Evolutionary conservation across 2,329 filamentous ascomycete species (phyloP).

Genomic region (Colletotrichum lupini): DNA sequence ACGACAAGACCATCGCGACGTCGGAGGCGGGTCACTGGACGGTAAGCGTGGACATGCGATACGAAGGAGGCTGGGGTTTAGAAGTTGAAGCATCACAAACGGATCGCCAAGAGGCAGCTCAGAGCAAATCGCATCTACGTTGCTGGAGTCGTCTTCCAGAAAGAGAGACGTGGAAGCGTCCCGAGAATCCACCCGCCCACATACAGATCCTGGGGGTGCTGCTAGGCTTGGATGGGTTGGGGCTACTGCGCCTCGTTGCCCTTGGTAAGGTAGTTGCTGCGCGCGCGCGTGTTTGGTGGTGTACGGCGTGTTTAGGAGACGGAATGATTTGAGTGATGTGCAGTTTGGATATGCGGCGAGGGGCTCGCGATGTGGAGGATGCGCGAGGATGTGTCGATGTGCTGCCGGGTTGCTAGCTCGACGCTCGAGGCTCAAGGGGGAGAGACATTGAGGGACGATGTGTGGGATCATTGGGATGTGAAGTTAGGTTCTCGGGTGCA

Average conservation of each 20-base stretch:
- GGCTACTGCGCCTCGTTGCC: slow-evolving; percentile 15
- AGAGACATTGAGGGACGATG: not conserved
- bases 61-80: not conserved
- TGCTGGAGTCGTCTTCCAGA: slow-evolving; percentile 7
- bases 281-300: not conserved
- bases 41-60: not conserved
- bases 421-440: not conserved
- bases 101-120: slow-evolving; percentile 20
- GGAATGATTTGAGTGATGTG: slow-evolving; percentile 16
- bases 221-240: not conserved
- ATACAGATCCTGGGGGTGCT: not conserved
- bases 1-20: not conserved
- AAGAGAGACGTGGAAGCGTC: slow-evolving; percentile 12
- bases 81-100: slow-evolving; percentile 16
- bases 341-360: not conserved
- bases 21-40: slow-evolving; percentile 10
- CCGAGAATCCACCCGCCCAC: slow-evolving; percentile 14
- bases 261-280: not conserved
- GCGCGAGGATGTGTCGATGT: not conserved
- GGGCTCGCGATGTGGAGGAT: slow-evolving; percentile 5
- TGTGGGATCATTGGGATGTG: not conserved
- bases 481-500: slow-evolving; percentile 23
- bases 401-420: slow-evolving; percentile 16
- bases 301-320: not conserved
- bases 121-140: slow-evolving; percentile 30